Evolutionary conservation across 257 asterid genomes (phyloP), one percentile per base, ranked within the genome.

Genomic region (Salvia miltiorrhiza): DNA sequence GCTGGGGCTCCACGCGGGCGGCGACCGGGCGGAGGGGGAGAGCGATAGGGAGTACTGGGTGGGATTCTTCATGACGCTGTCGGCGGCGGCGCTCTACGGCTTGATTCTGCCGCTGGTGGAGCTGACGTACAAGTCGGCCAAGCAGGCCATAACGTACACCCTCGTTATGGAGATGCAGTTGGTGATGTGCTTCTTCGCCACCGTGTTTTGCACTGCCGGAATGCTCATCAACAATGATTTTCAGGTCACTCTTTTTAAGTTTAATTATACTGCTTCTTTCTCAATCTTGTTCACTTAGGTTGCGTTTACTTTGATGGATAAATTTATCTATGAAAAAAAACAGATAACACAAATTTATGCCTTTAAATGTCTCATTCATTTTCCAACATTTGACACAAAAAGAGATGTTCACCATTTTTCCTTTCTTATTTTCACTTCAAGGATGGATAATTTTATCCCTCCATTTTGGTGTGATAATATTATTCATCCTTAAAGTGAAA

Each of bases 51-150:
- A 50, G 52, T 77, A 77, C 41, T 20, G 66, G 69, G 0, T 60
- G 19, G 81, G 81, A 19, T 77, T 77, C 5, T 30, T 72, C 2
- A 35, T 80, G 78, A 78, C 85, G 58, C 21, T 83, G 67, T 62
- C 24, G 57, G 83, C 83, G 74, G 81, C 85, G 76, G 79, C 73
- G 80, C 73, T 83, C 40, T 77, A 77, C 83, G 85, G 85, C 0
- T 4, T 83, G 2, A 56, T 80, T 1, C 69, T 74, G 47, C 88
- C 88, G 66, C 4, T 73, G 70, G 74, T 79, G 35, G 77, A 83
- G 80, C 49, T 82, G 62, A 70, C 70, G 67, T 82, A 82, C 9
- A 20, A 9, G 55, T 57, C 52, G 67, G 75, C 80, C 3, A 62
- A 56, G 17, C 80, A 76, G 60, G 43, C 9, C 0, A 7, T 82